Conservation (phyloP, 441 rosid species). For the Mallotus repandus region DNA sequence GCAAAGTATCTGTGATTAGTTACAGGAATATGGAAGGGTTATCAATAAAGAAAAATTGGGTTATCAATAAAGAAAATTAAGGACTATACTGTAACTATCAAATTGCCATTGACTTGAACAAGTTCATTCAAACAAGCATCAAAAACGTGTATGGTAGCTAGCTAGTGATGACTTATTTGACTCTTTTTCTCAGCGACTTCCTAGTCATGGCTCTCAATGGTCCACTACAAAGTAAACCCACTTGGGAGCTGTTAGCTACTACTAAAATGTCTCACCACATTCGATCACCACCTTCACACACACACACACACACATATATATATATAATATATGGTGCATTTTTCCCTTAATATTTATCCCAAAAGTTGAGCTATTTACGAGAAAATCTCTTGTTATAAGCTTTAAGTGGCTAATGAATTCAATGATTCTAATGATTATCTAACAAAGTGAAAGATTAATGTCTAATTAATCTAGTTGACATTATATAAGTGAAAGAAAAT, state of each 20-base stretch:
- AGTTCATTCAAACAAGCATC: neutral
- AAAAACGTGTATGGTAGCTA: conserved; percentile 1
- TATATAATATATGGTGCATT: too few relatives aligned
- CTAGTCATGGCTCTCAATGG: neutral
- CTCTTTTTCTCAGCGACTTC: neutral
- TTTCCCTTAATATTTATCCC: neutral
- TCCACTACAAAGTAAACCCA: conserved; percentile 20
- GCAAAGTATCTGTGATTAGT: too few relatives aligned
- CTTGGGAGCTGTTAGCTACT: neutral
- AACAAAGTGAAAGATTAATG: too few relatives aligned
- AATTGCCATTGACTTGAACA: conserved; percentile 1
- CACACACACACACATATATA: too few relatives aligned
- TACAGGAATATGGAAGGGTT: too few relatives aligned
- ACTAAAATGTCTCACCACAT: neutral
- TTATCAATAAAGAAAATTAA: neutral
- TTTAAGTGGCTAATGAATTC: too few relatives aligned
- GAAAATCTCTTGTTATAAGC: too few relatives aligned
- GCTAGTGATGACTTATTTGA: neutral
- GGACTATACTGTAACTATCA: neutral
- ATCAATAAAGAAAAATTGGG: too few relatives aligned
- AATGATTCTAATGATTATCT: too few relatives aligned
- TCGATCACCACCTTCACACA: neutral
- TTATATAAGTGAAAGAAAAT: neutral
- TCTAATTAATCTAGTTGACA: too few relatives aligned
- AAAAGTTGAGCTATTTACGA: neutral